Base-by-base conservation (phyloP, 495 filamentous ascomycete genomes). In the Chaetomium fimeti region DNA sequence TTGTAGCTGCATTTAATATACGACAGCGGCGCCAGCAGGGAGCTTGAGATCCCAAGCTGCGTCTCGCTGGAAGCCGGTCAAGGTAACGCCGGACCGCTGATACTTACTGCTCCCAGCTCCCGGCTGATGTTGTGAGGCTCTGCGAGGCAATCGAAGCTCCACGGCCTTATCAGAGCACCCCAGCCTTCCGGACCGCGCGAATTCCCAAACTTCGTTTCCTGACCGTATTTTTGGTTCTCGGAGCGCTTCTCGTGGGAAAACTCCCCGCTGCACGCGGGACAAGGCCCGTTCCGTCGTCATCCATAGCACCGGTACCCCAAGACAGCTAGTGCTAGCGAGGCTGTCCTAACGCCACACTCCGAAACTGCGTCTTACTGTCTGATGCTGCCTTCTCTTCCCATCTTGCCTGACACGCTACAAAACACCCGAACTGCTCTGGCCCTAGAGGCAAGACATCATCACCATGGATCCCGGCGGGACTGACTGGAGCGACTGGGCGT, bases 1-100 rank as follows among this genome's bases (percentile, higher is more conserved):
- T 73, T 60, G 49, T 60, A 63, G 48, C 36, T 69, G 69, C 71
- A 73, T 67, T 73, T 71, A 72, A 72, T 71, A 63, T 70, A 60
- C 60, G 63, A 62, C 40, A 55, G 59, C 42, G 62, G 13, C 53
- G 56, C 53, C 67, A 57, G 43, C 38, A 61, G 24, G 49, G 24
- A 56, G 58, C 57, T 58, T 40, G 29, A 57, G 29, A 52, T 58
- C 56, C 58, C 49, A 62, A 49, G 24, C 61, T 52, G 52, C 40
- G 43, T 49, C 25, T 9, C 13, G 9, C 38, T 45, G 56, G n/a
- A 22, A 53, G 42, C 55, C 54, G 60, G 56, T 29, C 56, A 40
- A 13, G 9, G 32, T 20, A 12, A 3, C 8, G 25, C 32, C 40
- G 32, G 11, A 28, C 16, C 47, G 52, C 52, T 55, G 13, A 29